Evolutionary conservation across 352 stramenopile species (phyloP), one percentile per base, ranked within the genome.

Genomic region (Phytophthora citrophthora): DNA sequence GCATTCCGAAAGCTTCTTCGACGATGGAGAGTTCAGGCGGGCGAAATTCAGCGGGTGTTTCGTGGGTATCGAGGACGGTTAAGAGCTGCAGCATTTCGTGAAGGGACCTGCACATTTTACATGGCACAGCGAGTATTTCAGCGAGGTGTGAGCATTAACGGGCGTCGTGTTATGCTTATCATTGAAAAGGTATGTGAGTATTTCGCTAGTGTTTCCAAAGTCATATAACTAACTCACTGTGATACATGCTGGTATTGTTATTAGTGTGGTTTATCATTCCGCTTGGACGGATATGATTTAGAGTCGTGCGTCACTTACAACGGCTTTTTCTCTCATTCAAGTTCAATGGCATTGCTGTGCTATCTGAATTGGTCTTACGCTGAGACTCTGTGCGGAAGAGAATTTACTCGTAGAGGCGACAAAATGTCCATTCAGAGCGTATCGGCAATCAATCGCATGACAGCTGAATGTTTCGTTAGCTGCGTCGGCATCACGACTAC

Each of bases 101-200:
- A 90, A 31, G 83, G 83, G 5, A 90, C 75, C 15, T 82, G 80
- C 24, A 88, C 78, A 0, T 90, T 90, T 36, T 89, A 82, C 57
- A 91, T 91, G 81, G 67, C 72, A 5, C 76, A 90, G 44, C 58
- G 76, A 12, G 79, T 92, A 7, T 92, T 78, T 43, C 79, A 92
- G 44, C 79, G 83, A 27, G 83, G 83, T 0, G 16, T 88, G 9
- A 54, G 74, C 10, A 69, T 92, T n/a, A 80, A 72, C 29, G 79
- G 68, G 1, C 68, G 58, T 13, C 59, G 54, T 4, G 46, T 92
- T 9, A 63, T 92, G 61, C 79, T 92, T 10, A 63, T 72, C 13
- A 83, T 92, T 31, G 79, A 92, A 36, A 83, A 86, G 73, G 81
- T 89, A 61, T 5, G 58, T 41, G 2, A 4, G 24, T 54, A 13